These are phyloP conservation scores for Pythium monospermum DNA, from an alignment of 352 stramenopile genomes.

Conservation along the genomic window DNA sequence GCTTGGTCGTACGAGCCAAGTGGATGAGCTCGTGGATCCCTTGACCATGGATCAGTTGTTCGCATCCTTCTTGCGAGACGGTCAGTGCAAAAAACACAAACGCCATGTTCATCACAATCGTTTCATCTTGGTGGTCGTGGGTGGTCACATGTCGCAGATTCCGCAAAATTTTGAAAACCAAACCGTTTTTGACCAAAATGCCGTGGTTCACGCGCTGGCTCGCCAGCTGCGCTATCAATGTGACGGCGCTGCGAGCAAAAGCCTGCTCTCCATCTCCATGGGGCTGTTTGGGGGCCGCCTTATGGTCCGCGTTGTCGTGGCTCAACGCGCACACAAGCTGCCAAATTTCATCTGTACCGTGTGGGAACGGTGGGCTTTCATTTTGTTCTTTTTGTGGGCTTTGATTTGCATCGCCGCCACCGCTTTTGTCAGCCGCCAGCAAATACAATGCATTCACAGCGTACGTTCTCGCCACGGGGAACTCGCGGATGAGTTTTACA, in stretches of 20 bases:
- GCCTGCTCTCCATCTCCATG: constrained; percentile 1
- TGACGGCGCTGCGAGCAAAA: constrained; percentile 40
- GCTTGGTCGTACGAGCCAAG: constrained; percentile 39
- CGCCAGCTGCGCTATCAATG: constrained; percentile 57
- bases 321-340: constrained; percentile 39
- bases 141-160: constrained; percentile 31
- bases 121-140: constrained; percentile 21
- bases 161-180: constrained; percentile 54
- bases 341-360: constrained; percentile 52
- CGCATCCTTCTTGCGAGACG: constrained; percentile 56
- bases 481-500: constrained; percentile 42
- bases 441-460: constrained; percentile 58
- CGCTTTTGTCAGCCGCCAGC: constrained; percentile 32
- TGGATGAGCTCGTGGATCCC: constrained; percentile 68
- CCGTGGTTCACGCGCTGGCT: constrained; percentile 48
- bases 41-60: constrained; percentile 66
- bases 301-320: neutral
- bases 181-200: constrained; percentile 45
- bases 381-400: no score
- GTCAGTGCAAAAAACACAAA: constrained; percentile 68
- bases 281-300: neutral
- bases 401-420: no score
- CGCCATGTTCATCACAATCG: constrained; percentile 60
- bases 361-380: constrained; percentile 34
- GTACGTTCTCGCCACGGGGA: constrained; percentile 31